Evolutionary conservation across 2,329 filamentous ascomycete species (phyloP), one percentile per base, ranked within the genome.

Genomic region (Alternaria ethzedia): DNA sequence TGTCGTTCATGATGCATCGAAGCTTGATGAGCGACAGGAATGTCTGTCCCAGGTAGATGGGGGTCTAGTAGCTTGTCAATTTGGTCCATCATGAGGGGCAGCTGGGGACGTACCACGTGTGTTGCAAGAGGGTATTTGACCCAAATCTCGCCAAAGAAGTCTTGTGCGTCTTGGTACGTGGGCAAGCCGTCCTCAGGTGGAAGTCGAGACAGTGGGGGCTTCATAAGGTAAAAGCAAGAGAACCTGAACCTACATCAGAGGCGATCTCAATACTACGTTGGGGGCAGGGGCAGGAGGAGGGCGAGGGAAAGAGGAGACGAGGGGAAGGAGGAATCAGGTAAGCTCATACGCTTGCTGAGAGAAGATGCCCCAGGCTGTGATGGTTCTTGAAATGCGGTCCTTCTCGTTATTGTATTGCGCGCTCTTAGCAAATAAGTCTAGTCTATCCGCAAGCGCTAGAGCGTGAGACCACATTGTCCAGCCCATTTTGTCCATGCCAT

Each of bases 351-450:
- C 28, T 50, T 61, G 58, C n/a, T 63, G 45, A 17, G 55, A 52
- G 20, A 59, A 63, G 10, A 63, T 36, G 28, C 60, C 56, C 60
- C 49, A 63, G 20, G 50, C 60, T 12, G 60, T 59, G 17, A 63
- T 55, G n/a, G 49, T 59, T 43, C 44, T 23, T 8, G 54, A 30
- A 45, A 41, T 15, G 21, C 55, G 51, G 17, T 49, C 47, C 41
- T 54, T 54, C 6, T 56, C 8, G 47, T 17, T 55, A 15, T 20
- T 54, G 20, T 28, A 12, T 20, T 45, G 23, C 13, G 46, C 36
- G 45, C n/a, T 13, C 45, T 49, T 36, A 20, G 17, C 17, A 49
- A 49, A 63, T 20, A 63, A 30, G 9, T 50, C 32, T 56, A 59
- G 50, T 17, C 17, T 41, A 23, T 63, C 23, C 13, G 56, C 56